Percentiles rank a stretch among this genome's conserved stretches.
Conservation (phyloP, 2,329 filamentous ascomycete genomes). For the Cercospora citrullina region DNA sequence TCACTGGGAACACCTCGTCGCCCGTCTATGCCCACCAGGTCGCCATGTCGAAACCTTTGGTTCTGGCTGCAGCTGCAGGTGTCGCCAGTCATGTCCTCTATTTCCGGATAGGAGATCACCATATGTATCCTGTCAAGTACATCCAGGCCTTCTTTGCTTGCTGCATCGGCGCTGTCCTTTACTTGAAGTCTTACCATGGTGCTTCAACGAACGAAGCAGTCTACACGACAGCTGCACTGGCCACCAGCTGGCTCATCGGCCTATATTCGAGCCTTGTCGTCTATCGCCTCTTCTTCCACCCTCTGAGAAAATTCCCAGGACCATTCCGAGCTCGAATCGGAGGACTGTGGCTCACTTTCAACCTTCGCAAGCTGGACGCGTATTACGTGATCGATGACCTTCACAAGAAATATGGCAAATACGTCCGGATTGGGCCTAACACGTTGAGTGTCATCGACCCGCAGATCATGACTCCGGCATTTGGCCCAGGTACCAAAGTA, state of each 20-base stretch:
- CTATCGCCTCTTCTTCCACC: constrained; percentile 41
- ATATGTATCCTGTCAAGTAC: constrained; percentile 30
- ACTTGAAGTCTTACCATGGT: constrained; percentile 16
- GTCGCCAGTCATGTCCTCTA: constrained; percentile 30
- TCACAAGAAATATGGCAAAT: constrained; percentile 40
- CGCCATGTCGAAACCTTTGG: constrained; percentile 5
- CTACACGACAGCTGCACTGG: constrained; percentile 14
- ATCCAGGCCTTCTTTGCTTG: constrained; percentile 20
- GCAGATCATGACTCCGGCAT: constrained; percentile 42
- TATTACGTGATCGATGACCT: constrained; percentile 34
- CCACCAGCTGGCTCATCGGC: constrained; percentile 27
- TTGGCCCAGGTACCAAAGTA: constrained; percentile 42
- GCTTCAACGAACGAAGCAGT: constrained; percentile 12
- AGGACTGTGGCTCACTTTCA: constrained; percentile 35
- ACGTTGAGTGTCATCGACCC: constrained; percentile 42
- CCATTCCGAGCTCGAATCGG: constrained; percentile 40
- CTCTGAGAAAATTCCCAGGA: constrained; percentile 37
- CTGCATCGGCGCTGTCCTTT: constrained; percentile 15
- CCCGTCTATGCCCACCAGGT: not conserved
- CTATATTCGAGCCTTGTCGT: constrained; percentile 39
- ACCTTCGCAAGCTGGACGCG: constrained; percentile 31
- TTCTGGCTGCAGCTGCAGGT: constrained; percentile 20
- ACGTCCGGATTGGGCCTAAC: constrained; percentile 41
- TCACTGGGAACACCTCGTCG: not conserved
- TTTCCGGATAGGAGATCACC: constrained; percentile 33